Conservation (phyloP, 2,329 filamentous ascomycete species). For the Penicillium sp. region DNA sequence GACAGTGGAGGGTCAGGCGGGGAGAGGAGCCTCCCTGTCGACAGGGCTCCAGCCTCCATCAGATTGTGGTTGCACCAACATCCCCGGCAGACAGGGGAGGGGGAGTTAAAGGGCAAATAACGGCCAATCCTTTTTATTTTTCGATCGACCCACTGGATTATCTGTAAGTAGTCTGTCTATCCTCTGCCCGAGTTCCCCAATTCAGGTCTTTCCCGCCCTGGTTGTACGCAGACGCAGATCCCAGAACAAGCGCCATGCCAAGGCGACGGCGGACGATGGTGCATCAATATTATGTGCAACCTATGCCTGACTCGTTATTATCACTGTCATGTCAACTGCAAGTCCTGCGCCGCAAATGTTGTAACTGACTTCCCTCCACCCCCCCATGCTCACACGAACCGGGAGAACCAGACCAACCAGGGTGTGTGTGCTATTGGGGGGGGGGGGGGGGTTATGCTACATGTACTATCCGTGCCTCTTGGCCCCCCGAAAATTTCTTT, state of each 20-base stretch:
- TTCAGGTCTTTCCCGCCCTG: conserved; percentile 1
- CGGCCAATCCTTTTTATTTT: not conserved
- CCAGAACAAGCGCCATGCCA: conserved; percentile 42
- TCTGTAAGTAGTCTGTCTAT: not conserved
- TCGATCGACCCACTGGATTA: not conserved
- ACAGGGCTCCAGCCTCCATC: not conserved
- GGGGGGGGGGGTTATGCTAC: not conserved
- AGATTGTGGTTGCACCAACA: conserved; percentile 7
- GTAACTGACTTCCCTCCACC: conserved; percentile 5
- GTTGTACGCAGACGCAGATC: conserved; percentile 28
- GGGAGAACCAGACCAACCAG: conserved; percentile 11
- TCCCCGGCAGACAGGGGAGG: conserved; percentile 1
- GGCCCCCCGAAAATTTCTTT: not conserved
- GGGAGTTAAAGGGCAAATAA: not conserved
- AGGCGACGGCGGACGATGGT: conserved; percentile 34
- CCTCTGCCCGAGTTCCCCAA: not conserved
- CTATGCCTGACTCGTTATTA: conserved; percentile 24
- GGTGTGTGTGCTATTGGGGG: not conserved
- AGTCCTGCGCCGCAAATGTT: conserved; percentile 32
- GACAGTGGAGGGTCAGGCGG: not conserved
- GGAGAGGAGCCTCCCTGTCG: not conserved
- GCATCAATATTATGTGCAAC: conserved; percentile 29
- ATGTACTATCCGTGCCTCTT: not conserved
- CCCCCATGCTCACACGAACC: conserved; percentile 17
- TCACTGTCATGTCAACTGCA: conserved; percentile 21